These are phyloP conservation scores for Fraxinus baroniana DNA, from an alignment of 305 asterid species.

Conservation along the genomic window DNA sequence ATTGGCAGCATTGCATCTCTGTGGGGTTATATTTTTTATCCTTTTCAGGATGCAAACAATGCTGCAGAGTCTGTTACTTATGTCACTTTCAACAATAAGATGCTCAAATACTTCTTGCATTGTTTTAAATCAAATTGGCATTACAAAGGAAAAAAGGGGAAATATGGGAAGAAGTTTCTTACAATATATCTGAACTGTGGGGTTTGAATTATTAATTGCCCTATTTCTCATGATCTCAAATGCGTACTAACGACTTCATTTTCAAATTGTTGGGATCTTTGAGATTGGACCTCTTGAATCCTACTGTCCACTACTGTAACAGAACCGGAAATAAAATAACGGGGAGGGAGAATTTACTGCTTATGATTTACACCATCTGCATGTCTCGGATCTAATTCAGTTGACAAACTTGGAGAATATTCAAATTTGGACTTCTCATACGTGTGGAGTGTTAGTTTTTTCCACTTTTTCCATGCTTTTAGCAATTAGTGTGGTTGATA, in stretches of 20 bases:
- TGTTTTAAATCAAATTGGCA: neutral
- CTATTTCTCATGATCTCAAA: neutral
- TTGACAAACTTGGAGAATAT: neutral
- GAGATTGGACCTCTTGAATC: neutral
- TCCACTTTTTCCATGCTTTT: neutral
- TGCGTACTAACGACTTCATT: neutral
- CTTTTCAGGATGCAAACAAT: neutral
- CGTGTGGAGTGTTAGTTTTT: neutral
- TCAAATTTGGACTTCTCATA: conserved; percentile 15
- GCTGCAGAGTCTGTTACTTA: neutral
- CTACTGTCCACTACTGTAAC: neutral
- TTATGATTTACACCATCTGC: neutral
- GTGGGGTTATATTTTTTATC: neutral
- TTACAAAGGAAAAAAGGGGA: neutral
- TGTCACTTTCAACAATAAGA: neutral
- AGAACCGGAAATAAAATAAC: neutral
- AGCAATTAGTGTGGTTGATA: neutral
- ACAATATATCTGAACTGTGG: neutral
- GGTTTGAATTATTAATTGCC: neutral
- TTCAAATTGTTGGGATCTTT: neutral
- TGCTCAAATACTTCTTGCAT: neutral
- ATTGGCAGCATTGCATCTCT: neutral
- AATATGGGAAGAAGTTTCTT: neutral
- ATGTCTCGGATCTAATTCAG: conserved; percentile 1
- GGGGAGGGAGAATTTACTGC: neutral